Conservation (phyloP, 2,329 filamentous ascomycete genomes). For the Clonostachys rhizophaga region DNA sequence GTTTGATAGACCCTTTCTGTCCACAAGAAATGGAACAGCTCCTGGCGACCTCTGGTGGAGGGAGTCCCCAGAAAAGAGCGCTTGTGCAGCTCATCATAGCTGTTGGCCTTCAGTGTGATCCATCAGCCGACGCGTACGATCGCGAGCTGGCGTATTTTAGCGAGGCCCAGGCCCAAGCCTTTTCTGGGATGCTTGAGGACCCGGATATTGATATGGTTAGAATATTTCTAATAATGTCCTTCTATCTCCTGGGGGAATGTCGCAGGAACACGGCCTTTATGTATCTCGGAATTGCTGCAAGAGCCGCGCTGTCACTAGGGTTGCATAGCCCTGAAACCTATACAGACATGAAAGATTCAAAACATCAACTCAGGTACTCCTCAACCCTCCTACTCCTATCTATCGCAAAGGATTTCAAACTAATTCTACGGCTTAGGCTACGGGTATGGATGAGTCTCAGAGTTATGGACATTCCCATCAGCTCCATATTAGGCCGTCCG, state of each 20-base stretch:
- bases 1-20: slow-evolving; percentile 23
- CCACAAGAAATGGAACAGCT: slow-evolving; percentile 17
- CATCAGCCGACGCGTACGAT: slow-evolving; percentile 15
- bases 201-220: slow-evolving; percentile 47
- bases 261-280: slow-evolving; percentile 57
- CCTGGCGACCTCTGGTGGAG: slow-evolving; percentile 5
- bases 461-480: slow-evolving; percentile 29
- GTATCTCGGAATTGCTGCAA: slow-evolving; percentile 55
- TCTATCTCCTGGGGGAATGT: slow-evolving; percentile 55
- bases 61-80: slow-evolving; percentile 2
- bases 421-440: slow-evolving; percentile 11
- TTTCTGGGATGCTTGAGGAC: slow-evolving; percentile 47
- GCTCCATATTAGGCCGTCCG: slow-evolving; percentile 28
- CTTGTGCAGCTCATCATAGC: slow-evolving; percentile 38
- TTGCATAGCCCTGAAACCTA: slow-evolving; percentile 36
- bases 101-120: slow-evolving; percentile 43
- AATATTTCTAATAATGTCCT: slow-evolving; percentile 50
- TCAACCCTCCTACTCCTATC: not conserved
- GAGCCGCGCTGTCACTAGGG: slow-evolving; percentile 52
- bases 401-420: not conserved
- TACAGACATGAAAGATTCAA: slow-evolving; percentile 8
- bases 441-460: slow-evolving; percentile 30
- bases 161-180: slow-evolving; percentile 38
- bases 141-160: slow-evolving; percentile 35
- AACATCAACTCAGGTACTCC: slow-evolving; percentile 13